Evolutionary conservation across 805 yeast genomes (phyloP), one percentile per base, ranked within the genome.

Genomic region (Saturnispora gosingensis): DNA sequence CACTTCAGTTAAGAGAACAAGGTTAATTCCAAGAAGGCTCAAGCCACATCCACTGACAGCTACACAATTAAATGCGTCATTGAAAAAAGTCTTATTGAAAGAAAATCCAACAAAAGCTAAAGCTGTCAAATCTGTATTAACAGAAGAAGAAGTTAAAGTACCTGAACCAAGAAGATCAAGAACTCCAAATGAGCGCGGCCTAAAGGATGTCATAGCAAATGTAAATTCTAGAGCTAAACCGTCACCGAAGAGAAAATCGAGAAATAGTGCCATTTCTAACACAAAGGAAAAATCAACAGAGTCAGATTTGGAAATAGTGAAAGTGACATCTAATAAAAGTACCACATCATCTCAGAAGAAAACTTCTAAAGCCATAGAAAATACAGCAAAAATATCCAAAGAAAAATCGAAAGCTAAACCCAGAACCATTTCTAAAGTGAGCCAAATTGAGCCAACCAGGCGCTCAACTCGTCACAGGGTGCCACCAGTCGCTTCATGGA

Each of bases 401-500:
- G 16, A 18, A 15, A 22, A 13, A 15, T 8, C 16, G 56, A 57
- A 20, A 51, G 55, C 15, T 45, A 61, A 6, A 56, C 50, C 36
- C 56, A 56, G 9, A 34, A 15, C 27, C 8, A 47, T 38, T 47
- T 46, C 36, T 5, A 18, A 24, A 28, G n/a, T 24, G 46, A 34
- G 51, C 51, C 34, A 27, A 18, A 45, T 30, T 30, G 34, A 44
- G 11, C 77, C 80, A 0, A 60, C 78, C 2, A 72, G 95, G 56
- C 70, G 86, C 56, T 85, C 95, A 0, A 72, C 75, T 32, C 73
- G 96, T 59, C 76, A 79, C 0, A 76, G 78, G 55, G 74, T 85
- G 6, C 77, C 82, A 3, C 91, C 95, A 0, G 68, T 88, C 56
- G 90, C 88, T 2, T 85, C 75, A 63, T 88, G 96, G 96, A 78